Evolutionary conservation across 768 basidiomycete species (phyloP), one percentile per base, ranked within the genome.

Genomic region (Rhizopogon rudus): DNA sequence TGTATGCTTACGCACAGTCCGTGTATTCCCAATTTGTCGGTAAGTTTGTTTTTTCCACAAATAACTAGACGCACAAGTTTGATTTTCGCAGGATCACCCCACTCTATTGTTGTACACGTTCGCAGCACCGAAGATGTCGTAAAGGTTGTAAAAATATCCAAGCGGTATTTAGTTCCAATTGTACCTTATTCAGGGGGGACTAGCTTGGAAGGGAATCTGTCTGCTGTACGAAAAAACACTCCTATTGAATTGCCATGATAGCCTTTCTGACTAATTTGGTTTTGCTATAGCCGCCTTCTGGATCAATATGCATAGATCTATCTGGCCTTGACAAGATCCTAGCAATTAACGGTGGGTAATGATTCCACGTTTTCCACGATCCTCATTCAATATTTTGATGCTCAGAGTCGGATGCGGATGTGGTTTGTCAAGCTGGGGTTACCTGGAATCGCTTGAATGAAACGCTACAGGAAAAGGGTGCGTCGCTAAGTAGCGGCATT

Each of bases 111-210:
- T 22, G 81, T 86, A 50, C 80, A 80, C 53, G 82, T 83, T 1
- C 66, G 69, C 41, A 81, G 73, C 53, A 93, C 91, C 0, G 83
- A 85, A 57, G 91, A 95, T 65, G 90, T 95, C 3, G 84, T 88
- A 48, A 77, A 80, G 56, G 75, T 90, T 52, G 84, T 95, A 53
- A 82, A 87, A 52, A 79, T 90, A 31, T 82, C 92, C 1, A 74
- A 78, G 16, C 81, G 82, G 64, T 84, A 82, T 66, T 72, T 76
- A 42, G 77, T 93, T 41, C 91, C 92, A 3, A 75, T 94, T 29
- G 81, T 83, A 3, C 82, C 91, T 1, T 93, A 86, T 64, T 84
- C 86, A 45, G 92, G 90, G 4, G 91, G 87, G 20, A 94, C 91
- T 2, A 86, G 84, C 61, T 77, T 94, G 16, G 92, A 94, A 65